Percentiles rank a stretch among this genome's conserved stretches.
phyloP scores from a whole-genome alignment of 2,329 filamentous ascomycete genomes.

The Juglanconis sp. region DNA sequence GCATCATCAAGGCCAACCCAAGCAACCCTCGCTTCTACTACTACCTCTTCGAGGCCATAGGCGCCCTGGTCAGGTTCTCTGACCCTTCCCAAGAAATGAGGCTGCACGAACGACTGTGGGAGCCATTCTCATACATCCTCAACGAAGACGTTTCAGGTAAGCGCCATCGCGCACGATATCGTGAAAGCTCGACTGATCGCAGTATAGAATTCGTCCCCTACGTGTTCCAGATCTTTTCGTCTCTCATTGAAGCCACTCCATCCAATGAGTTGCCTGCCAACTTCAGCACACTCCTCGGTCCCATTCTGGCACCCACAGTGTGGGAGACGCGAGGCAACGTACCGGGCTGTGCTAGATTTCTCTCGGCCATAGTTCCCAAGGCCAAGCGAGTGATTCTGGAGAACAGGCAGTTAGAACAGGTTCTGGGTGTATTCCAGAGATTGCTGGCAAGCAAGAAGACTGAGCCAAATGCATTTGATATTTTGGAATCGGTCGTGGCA shows the following conservation, averaged over 20 bases:
- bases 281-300: conserved; percentile 74
- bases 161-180: conserved; percentile 19
- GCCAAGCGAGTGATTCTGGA: conserved; percentile 69
- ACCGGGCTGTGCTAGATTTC: conserved; percentile 80
- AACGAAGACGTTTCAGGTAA: conserved; percentile 76
- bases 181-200: conserved; percentile 26
- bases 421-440: conserved; percentile 95
- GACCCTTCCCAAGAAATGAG: conserved; percentile 62
- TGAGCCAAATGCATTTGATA: conserved; percentile 82
- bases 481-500: conserved; percentile 76
- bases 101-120: conserved; percentile 78
- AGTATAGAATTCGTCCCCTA: conserved; percentile 85
- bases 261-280: conserved; percentile 73
- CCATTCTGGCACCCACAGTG: conserved; percentile 74
- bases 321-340: conserved; percentile 95
- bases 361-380: conserved; percentile 80
- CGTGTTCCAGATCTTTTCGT: conserved; percentile 91
- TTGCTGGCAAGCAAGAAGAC: conserved; percentile 78
- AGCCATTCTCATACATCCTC: conserved; percentile 77
- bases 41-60: conserved; percentile 93
- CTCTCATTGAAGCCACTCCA: conserved; percentile 82
- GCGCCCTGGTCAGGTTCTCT: conserved; percentile 78
- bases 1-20: conserved; percentile 88
- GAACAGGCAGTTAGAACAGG: conserved; percentile 78
- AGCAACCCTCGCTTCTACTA: conserved; percentile 99